Percentiles rank a stretch among this genome's conserved stretches.
These are phyloP conservation scores for Oryza brachyantha DNA, from an alignment of 176 grass and related monocot genomes.

Conservation along the genomic window DNA sequence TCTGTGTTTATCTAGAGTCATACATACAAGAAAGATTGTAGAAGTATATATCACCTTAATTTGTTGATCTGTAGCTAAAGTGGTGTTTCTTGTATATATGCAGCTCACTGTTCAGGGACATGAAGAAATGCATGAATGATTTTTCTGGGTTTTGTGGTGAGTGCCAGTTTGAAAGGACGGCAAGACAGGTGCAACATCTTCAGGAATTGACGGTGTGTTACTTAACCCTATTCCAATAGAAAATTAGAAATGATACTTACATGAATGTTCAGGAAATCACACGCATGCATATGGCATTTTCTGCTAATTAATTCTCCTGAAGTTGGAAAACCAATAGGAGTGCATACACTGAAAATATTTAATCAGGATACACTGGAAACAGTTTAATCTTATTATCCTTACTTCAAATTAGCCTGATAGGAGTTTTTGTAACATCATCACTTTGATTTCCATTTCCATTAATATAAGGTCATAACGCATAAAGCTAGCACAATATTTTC, in stretches of 20 bases:
- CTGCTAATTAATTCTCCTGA: too few species aligned
- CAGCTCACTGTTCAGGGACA: neutral
- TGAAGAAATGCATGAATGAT: neutral
- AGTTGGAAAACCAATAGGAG: neutral
- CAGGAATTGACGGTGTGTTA: neutral
- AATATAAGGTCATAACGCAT: neutral
- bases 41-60: neutral
- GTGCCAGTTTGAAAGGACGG: neutral
- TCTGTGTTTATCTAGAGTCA: neutral
- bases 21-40: neutral
- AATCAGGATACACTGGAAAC: neutral
- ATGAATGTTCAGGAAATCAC: neutral
- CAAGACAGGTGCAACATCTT: neutral
- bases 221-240: neutral
- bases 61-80: neutral
- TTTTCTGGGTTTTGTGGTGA: slow-evolving; percentile 5
- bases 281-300: neutral
- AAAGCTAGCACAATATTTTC: neutral
- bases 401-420: neutral
- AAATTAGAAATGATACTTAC: neutral
- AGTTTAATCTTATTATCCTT: neutral
- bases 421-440: neutral
- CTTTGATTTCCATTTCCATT: neutral
- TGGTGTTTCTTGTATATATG: neutral
- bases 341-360: neutral